A percentile compares a stretch with the other conserved stretches of the same genome.
phyloP scores from a whole-genome alignment of 257 asterid genomes.

The Solanum medicagineum region DNA sequence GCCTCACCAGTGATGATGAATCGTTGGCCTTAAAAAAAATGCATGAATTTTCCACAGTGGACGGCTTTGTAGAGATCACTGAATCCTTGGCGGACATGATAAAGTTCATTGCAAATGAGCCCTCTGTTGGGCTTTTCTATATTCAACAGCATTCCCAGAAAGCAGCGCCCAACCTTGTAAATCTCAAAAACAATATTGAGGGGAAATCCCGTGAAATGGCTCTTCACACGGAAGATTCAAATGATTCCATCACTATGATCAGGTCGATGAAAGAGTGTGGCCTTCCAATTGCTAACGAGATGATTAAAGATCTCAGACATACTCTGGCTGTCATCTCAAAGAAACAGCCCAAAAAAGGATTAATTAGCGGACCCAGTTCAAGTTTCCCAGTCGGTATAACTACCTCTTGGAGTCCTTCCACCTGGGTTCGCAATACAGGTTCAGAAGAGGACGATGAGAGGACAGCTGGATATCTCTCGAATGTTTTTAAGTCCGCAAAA shows the following conservation, averaged over 20 bases:
- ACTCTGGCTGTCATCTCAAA: constrained; percentile 53
- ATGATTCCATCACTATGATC: constrained; percentile 62
- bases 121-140: constrained; percentile 91
- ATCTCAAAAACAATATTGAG: constrained; percentile 45
- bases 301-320: constrained; percentile 59
- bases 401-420: constrained; percentile 63
- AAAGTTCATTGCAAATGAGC: constrained; percentile 83
- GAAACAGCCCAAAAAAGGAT: constrained; percentile 56
- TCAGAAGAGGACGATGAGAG: constrained; percentile 22
- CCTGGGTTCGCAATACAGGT: constrained; percentile 43
- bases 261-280: constrained; percentile 86
- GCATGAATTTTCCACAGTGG: constrained; percentile 71
- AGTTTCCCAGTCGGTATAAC: constrained; percentile 44
- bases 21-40: constrained; percentile 57
- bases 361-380: constrained; percentile 28
- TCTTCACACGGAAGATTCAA: constrained; percentile 70
- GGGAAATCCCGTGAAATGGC: constrained; percentile 52
- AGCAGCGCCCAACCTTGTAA: constrained; percentile 63
- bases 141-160: constrained; percentile 75
- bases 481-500: constrained; percentile 46
- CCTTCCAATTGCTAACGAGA: constrained; percentile 55
- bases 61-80: constrained; percentile 78
- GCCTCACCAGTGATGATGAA: constrained; percentile 62
- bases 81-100: constrained; percentile 76
- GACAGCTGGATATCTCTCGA: constrained; percentile 48